Evolutionary conservation across 345 rosid species (phyloP).

Genomic region (Brassica nigra): DNA sequence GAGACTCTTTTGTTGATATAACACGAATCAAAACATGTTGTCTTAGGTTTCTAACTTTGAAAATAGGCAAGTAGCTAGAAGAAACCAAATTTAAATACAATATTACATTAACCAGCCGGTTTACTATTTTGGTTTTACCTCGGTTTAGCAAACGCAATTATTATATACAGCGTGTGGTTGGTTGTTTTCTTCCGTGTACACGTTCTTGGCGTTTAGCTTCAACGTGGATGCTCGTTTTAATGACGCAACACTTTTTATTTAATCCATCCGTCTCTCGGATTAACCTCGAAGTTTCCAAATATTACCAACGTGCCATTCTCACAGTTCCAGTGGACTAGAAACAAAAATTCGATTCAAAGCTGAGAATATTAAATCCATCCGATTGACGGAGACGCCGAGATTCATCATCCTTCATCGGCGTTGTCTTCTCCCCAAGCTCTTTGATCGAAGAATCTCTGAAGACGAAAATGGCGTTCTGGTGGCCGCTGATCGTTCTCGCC

Average conservation of each 20-base stretch:
- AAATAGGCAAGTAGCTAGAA: background rate
- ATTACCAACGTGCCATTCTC: conserved; percentile 26
- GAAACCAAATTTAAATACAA: background rate
- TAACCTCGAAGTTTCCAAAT: conserved; percentile 18
- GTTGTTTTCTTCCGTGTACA: background rate
- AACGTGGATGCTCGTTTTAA: conserved; percentile 24
- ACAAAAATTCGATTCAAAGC: conserved; percentile 17
- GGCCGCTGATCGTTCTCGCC: conserved; percentile 82
- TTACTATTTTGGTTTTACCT: background rate
- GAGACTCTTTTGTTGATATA: background rate
- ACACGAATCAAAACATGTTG: background rate
- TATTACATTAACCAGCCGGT: background rate
- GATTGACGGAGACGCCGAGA: conserved; percentile 25
- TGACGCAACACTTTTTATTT: background rate
- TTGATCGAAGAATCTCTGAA: conserved; percentile 8
- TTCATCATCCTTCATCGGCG: conserved; percentile 12
- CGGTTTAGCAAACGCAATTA: background rate
- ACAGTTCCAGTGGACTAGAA: conserved; percentile 35
- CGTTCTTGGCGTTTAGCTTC: conserved; percentile 17
- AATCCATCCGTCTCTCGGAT: background rate
- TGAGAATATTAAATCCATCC: conserved; percentile 20
- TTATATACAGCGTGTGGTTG: background rate
- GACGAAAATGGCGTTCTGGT: conserved; percentile 76
- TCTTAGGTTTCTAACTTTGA: background rate
- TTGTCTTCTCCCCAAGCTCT: background rate